Evolutionary conservation across 805 yeast genomes (phyloP).

Genomic region (Schizosaccharomyces pombe): DNA sequence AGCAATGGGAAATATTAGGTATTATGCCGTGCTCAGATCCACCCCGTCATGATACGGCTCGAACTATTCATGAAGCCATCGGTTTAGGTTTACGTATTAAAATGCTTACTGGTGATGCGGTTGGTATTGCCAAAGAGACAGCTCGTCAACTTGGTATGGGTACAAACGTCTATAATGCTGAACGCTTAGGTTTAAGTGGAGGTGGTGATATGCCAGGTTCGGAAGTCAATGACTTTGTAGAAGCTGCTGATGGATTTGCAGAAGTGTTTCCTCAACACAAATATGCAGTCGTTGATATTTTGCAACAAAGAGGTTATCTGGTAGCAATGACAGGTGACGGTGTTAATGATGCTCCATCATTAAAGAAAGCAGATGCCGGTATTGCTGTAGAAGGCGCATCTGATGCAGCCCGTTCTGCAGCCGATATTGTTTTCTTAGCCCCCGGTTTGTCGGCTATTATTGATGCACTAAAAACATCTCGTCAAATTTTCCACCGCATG

Average conservation of each 20-base stretch:
- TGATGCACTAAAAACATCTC: slow-evolving; percentile 59
- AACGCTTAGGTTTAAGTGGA: slow-evolving; percentile 76
- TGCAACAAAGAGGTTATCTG: slow-evolving; percentile 39
- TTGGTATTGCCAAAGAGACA: slow-evolving; percentile 95
- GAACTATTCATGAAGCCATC: slow-evolving; percentile 80
- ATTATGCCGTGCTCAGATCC: slow-evolving; percentile 98
- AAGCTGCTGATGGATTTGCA: slow-evolving; percentile 86
- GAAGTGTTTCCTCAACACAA: slow-evolving; percentile 49
- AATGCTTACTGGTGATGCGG: slow-evolving; percentile 98
- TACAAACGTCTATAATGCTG: slow-evolving; percentile 89
- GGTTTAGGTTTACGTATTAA: slow-evolving; percentile 78
- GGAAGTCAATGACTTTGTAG: slow-evolving; percentile 42
- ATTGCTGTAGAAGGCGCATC: slow-evolving; percentile 43
- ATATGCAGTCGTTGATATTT: slow-evolving; percentile 41
- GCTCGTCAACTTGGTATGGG: slow-evolving; percentile 94
- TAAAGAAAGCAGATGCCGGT: slow-evolving; percentile 62
- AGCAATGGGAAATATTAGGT: slow-evolving; percentile 94
- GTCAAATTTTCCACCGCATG: slow-evolving; percentile 98
- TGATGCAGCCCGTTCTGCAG: slow-evolving; percentile 25
- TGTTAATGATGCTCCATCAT: slow-evolving; percentile 45
- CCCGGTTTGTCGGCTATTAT: slow-evolving; percentile 40
- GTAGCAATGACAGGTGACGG: slow-evolving; percentile 55
- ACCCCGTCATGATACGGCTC: slow-evolving; percentile 95
- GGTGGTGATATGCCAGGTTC: slow-evolving; percentile 45
- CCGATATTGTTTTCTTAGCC: slow-evolving; percentile 26